Conservation (phyloP, 805 yeast genomes). For the Candida peoriensis region DNA sequence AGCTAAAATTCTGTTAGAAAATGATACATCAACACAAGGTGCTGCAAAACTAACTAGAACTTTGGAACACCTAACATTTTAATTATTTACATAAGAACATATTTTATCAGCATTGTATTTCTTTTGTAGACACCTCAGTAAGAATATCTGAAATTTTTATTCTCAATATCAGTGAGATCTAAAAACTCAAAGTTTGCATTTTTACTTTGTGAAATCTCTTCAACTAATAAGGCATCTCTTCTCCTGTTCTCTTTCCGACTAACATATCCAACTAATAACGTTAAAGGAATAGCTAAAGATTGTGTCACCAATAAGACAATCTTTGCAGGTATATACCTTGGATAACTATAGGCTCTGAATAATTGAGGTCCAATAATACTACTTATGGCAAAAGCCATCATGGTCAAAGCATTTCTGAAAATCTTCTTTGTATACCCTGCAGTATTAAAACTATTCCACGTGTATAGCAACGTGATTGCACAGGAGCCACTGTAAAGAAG, state of each 20-base stretch:
- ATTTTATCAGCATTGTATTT: no score
- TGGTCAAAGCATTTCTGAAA: slow-evolving; percentile 43
- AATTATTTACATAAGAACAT: no score
- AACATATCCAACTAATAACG: slow-evolving; percentile 35
- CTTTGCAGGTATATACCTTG: slow-evolving; percentile 53
- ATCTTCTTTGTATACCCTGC: slow-evolving; percentile 56
- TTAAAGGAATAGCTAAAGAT: slow-evolving; percentile 37
- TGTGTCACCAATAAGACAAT: slow-evolving; percentile 49
- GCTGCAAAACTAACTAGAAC: slow-evolving; percentile 59
- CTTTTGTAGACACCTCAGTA: no score
- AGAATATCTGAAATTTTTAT: slow-evolving; percentile 8
- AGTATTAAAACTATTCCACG: slow-evolving; percentile 54
- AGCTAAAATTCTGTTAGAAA: slow-evolving; percentile 58
- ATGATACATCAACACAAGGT: slow-evolving; percentile 48
- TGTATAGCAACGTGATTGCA: slow-evolving; percentile 48
- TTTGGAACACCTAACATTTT: slow-evolving; percentile 62
- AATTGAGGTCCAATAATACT: slow-evolving; percentile 60
- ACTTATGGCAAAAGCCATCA: slow-evolving; percentile 50
- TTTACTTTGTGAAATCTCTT: background rate
- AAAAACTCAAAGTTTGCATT: slow-evolving; percentile 5
- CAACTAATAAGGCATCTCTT: slow-evolving; percentile 31
- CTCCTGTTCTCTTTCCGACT: slow-evolving; percentile 41
- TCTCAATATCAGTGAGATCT: slow-evolving; percentile 10
- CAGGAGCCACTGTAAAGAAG: slow-evolving; percentile 48
- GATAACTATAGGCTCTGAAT: slow-evolving; percentile 43